Base-by-base conservation (phyloP, 2,329 filamentous ascomycete genomes). In the Ophiosphaerella korrae region DNA sequence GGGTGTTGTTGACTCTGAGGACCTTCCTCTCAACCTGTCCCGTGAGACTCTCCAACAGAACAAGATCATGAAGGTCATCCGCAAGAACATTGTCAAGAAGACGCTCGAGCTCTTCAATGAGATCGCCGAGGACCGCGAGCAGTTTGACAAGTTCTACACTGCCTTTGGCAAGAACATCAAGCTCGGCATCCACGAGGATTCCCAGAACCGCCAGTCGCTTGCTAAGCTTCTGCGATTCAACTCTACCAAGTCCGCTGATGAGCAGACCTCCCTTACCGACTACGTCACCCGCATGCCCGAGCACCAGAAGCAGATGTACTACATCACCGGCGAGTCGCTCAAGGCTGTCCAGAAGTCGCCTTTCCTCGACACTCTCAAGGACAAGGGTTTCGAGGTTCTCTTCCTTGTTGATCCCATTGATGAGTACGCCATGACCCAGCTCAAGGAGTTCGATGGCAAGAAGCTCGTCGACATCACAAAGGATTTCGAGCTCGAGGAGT, bases 31-130 rank as follows among this genome's bases (percentile, higher is more conserved):
- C 79, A 99, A 99, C 88, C 81, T 99, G 83, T 97, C 94, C 74
- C 94, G 94, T 89, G 94, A 99, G 88, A 97, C 93, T 52, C 91
- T 99, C 43, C 94, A 99, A 83, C 94, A 97, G 86, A 99, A 97
- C 90, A 97, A 97, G 92, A 99, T 99, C 85, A 97, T 97, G 94
- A 97, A 97, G 89, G 94, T 97, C 79, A 97, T 97, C 87, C 96
- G 95, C 88, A 99, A 99, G 92, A 99, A 99, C 88, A 96, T 99
- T 64, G 92, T 99, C 85, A 99, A 97, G 92, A 99, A 99, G 90
- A 90, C 91, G 63, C 91, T 99, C 64, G 94, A 99, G 85, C 91
- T 99, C 78, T 99, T 99, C 89, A 86, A 87, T 73, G 94, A 99
- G 85, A 99, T 99, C 62, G 88, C 94, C 53, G 94, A 99, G 85